Conservation (phyloP, 805 yeast genomes). For the Candida railenensis region DNA sequence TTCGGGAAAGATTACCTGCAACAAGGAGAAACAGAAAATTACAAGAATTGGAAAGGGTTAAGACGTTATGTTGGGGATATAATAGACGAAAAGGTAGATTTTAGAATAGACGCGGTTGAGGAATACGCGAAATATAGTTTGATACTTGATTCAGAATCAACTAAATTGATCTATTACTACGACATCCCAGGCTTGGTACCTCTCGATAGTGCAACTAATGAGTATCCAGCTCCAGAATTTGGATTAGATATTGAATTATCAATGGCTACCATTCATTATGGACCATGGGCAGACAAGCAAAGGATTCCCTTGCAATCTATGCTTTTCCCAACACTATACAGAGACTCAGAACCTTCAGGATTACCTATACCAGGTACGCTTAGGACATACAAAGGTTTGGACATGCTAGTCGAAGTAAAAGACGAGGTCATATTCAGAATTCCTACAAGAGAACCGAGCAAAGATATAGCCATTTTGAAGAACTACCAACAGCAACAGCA, state of each 20-base stretch:
- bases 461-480: conserved; percentile 46
- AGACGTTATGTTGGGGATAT: conserved; percentile 57
- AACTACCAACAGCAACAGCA: background rate
- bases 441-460: conserved; percentile 84
- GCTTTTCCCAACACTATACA: conserved; percentile 65
- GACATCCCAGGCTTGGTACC: conserved; percentile 63
- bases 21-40: conserved; percentile 6
- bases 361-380: conserved; percentile 44
- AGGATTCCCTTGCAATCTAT: conserved; percentile 60
- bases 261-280: conserved; percentile 72
- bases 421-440: conserved; percentile 71
- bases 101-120: conserved; percentile 29
- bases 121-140: conserved; percentile 85
- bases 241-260: conserved; percentile 61
- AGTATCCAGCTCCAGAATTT: conserved; percentile 24
- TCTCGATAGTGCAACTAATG: background rate
- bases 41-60: conserved; percentile 70
- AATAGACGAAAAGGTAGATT: conserved; percentile 18
- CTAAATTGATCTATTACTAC: conserved; percentile 58
- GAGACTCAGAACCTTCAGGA: conserved; percentile 46
- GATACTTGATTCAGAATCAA: conserved; percentile 58
- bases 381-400: conserved; percentile 59
- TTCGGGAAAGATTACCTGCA: conserved; percentile 5
- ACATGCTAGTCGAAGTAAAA: conserved; percentile 50
- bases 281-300: conserved; percentile 96